These are phyloP conservation scores for Colletotrichum sp. DNA, from an alignment of 2,329 filamentous ascomycete genomes.

Conservation along the genomic window DNA sequence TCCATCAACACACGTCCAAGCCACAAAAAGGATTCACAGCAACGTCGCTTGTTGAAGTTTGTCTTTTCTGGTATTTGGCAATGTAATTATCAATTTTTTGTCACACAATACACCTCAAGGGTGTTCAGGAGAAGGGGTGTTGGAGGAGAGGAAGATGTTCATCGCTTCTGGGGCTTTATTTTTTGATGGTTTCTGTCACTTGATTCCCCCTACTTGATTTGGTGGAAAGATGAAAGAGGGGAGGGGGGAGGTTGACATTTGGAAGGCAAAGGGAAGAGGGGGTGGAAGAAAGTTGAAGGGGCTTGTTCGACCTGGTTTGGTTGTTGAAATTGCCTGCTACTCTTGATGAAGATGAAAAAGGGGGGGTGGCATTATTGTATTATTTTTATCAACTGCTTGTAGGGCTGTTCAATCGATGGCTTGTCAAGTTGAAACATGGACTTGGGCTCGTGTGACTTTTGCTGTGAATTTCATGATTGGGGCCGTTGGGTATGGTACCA, in stretches of 20 bases:
- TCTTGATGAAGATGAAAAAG: background rate
- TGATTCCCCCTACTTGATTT: background rate
- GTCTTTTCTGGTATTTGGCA: background rate
- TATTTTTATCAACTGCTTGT: background rate
- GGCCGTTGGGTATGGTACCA: background rate
- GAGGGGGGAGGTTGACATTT: background rate
- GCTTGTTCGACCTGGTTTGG: background rate
- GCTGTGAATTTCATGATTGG: background rate
- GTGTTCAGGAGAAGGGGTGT: background rate
- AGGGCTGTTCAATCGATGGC: constrained; percentile 13
- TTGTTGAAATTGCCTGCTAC: background rate
- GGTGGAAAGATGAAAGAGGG: background rate
- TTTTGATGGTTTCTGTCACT: background rate
- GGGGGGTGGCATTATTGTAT: background rate
- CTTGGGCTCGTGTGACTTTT: background rate
- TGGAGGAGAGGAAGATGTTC: background rate
- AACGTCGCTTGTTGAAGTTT: background rate
- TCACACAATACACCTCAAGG: background rate
- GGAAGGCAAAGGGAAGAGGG: background rate
- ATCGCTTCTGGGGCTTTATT: background rate
- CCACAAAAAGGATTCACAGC: background rate
- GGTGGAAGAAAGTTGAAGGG: background rate
- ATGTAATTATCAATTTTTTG: constrained; percentile 20
- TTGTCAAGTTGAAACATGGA: background rate
- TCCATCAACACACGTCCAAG: background rate